A percentile compares a stretch with the other conserved stretches of the same genome.
Evolutionary conservation across 2,329 filamentous ascomycete genomes (phyloP).

Genomic region (Mycosphaerelloides madeirae): DNA sequence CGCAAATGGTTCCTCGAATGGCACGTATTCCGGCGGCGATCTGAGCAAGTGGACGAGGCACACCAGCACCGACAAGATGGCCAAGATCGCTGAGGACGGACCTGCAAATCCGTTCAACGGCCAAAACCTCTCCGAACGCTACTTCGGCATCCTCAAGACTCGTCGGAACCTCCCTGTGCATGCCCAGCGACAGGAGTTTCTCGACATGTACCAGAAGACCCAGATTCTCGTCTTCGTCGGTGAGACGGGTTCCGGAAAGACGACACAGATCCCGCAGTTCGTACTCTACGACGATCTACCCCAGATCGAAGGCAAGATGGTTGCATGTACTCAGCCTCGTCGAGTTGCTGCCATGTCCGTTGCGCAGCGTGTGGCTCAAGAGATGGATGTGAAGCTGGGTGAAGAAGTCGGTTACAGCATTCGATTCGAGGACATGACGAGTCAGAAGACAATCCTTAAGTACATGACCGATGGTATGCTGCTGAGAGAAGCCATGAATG

Average conservation of each 20-base stretch:
- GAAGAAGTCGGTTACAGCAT: constrained; percentile 98
- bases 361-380: constrained; percentile 92
- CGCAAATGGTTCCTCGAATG: constrained; percentile 27
- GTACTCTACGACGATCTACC: constrained; percentile 96
- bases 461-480: constrained; percentile 99
- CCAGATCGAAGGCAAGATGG: constrained; percentile 77
- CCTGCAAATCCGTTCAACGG: constrained; percentile 83
- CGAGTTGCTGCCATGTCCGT: constrained; percentile 99
- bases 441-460: constrained; percentile 85
- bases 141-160: constrained; percentile 82
- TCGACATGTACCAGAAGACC: constrained; percentile 84
- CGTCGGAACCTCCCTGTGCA: constrained; percentile 85
- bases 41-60: constrained; percentile 70
- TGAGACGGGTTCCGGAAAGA: constrained; percentile 99
- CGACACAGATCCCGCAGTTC: constrained; percentile 97
- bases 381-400: constrained; percentile 89
- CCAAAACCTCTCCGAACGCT: constrained; percentile 69
- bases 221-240: constrained; percentile 98
- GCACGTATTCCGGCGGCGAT: constrained; percentile 13
- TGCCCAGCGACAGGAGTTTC: constrained; percentile 86
- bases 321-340: constrained; percentile 95
- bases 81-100: constrained; percentile 69
- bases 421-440: constrained; percentile 93
- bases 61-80: constrained; percentile 71
- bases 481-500: constrained; percentile 91